Evolutionary conservation across 805 yeast species (phyloP), one percentile per base, ranked within the genome.

Genomic region (Zygotorulaspora danielsina): DNA sequence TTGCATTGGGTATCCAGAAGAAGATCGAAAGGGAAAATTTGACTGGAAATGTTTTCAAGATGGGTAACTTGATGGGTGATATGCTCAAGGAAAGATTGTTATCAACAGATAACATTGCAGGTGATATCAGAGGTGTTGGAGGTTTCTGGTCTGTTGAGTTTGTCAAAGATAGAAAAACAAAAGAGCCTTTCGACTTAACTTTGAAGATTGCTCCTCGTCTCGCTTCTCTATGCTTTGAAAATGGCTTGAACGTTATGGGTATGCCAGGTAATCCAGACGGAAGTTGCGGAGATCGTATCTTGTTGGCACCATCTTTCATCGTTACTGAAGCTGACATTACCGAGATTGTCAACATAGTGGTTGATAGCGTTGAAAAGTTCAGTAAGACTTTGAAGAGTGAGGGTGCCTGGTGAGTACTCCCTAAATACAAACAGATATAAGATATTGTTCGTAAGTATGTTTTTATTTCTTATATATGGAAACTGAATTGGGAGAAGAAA

Each of bases 101-200:
- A 5, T 34, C 51, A 5, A 57, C 60, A 30, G 64, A 63, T 33
- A 60, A 61, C 39, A 65, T 70, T 39, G 76, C 67, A 17, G 84
- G 81, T 42, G 79, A 78, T 49, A 71, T 78, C 30, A 70, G 84
- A 59, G 84, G 84, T 39, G 62, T 75, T 44, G 84, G 83, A 42
- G 73, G 76, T 30, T 78, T 78, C 61, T 66, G 79, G 70, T 67
- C 77, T 2, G 53, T 78, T 36, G 83, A 78, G 55, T 64, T 76
- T 39, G 81, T 76, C 42, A 68, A 73, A 48, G 69, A 78, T 53
- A 72, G 67, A 47, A 59, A 50, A 12, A 71, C 81, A 18, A 76
- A 75, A 50, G 73, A 73, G 54, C 61, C 70, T 7, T 74, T 75
- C 44, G 67, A 61, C 28, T 52, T 61, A 21, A 50, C 53, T 11